A percentile compares a stretch with the other conserved stretches of the same genome.
phyloP scores from a whole-genome alignment of 768 basidiomycete species.

The Leccinum rimulosum region DNA sequence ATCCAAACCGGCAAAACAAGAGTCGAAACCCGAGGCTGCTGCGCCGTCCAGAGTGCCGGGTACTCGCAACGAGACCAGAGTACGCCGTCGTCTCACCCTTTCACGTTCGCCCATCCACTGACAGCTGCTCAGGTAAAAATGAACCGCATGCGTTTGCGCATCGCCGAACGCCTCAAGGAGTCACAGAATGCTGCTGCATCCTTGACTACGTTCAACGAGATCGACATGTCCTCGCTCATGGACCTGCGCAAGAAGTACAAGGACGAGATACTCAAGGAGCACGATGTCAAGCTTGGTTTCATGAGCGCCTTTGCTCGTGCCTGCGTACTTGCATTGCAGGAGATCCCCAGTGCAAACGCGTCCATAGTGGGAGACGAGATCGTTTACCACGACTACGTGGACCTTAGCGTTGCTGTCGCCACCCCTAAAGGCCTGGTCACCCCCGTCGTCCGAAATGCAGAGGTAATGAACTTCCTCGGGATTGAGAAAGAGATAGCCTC shows the following conservation, averaged over 20 bases:
- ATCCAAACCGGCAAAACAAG: slow-evolving; percentile 38
- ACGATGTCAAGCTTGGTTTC: slow-evolving; percentile 96
- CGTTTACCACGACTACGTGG: slow-evolving; percentile 89
- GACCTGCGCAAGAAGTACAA: slow-evolving; percentile 94
- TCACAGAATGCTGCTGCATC: slow-evolving; percentile 97
- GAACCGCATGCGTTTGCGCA: slow-evolving; percentile 97
- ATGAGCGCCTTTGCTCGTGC: slow-evolving; percentile 97
- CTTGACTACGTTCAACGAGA: slow-evolving; percentile 98
- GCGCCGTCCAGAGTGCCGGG: slow-evolving; percentile 40
- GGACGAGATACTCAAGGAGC: slow-evolving; percentile 83
- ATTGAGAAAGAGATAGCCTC: slow-evolving; percentile 92
- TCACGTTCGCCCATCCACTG: background rate
- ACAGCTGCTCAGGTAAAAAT: slow-evolving; percentile 75
- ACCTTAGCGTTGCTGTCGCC: slow-evolving; percentile 93
- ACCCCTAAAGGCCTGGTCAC: slow-evolving; percentile 98
- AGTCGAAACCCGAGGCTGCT: slow-evolving; percentile 28
- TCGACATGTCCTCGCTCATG: slow-evolving; percentile 97
- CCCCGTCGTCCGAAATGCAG: slow-evolving; percentile 90
- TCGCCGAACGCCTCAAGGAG: slow-evolving; percentile 96
- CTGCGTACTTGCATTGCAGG: slow-evolving; percentile 75
- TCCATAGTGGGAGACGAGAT: slow-evolving; percentile 93
- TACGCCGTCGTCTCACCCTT: slow-evolving; percentile 32
- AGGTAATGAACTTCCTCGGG: slow-evolving; percentile 80
- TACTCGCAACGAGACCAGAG: slow-evolving; percentile 84
- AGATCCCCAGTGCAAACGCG: slow-evolving; percentile 93